These are phyloP conservation scores for Trichosporon sp. DNA, from an alignment of 1,284 basidiomycete species.

Conservation along the genomic window DNA sequence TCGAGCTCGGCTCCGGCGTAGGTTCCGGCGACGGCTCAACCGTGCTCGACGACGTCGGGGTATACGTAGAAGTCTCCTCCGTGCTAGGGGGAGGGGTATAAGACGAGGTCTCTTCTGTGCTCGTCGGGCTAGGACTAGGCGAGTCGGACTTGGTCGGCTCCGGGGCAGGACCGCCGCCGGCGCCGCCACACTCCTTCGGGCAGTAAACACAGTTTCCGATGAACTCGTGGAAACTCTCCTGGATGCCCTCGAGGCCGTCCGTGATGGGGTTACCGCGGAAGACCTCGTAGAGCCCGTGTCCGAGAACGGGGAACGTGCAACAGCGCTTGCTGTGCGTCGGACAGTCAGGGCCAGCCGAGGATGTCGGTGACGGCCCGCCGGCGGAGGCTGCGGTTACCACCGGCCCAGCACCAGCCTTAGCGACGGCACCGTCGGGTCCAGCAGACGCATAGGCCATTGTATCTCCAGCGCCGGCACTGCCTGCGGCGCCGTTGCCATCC, in stretches of 20 bases:
- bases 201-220: conserved; percentile 17
- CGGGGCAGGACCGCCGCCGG: neutral
- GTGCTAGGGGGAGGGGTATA: conserved; percentile 11
- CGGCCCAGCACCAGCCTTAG: neutral
- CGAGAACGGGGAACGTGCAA: neutral
- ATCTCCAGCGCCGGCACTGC: neutral
- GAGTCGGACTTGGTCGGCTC: neutral
- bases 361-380: neutral
- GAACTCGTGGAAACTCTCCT: neutral
- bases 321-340: conserved; percentile 11
- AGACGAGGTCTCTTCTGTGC: neutral
- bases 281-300: conserved; percentile 1
- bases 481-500: neutral
- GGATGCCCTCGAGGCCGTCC: conserved; percentile 1
- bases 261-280: conserved; percentile 16
- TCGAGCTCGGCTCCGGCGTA: neutral
- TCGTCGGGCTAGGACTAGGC: neutral
- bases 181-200: conserved; percentile 16
- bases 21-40: neutral
- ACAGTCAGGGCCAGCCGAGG: neutral
- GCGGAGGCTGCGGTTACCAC: neutral
- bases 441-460: conserved; percentile 13
- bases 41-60: neutral
- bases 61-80: conserved; percentile 9
- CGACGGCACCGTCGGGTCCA: neutral